These are phyloP conservation scores for Termitomyces eurrhizus DNA, from an alignment of 768 basidiomycete genomes.

Conservation along the genomic window DNA sequence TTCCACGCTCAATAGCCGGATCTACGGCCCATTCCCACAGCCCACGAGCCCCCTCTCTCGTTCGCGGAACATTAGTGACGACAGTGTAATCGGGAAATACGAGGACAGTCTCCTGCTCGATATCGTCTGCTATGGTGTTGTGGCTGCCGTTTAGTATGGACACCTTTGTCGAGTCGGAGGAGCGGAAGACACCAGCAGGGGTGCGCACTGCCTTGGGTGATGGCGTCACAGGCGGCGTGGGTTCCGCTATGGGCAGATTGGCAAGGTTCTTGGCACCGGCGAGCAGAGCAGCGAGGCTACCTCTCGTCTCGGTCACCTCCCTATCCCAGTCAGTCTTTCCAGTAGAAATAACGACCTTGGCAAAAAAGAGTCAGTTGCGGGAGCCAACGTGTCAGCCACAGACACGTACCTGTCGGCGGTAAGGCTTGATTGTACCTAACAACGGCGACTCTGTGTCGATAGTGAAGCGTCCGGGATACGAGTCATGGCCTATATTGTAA, in stretches of 20 bases:
- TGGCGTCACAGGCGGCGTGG: constrained; percentile 22
- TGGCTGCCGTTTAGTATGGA: constrained; percentile 86
- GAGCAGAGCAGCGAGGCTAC: constrained; percentile 67
- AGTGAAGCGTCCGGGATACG: constrained; percentile 68
- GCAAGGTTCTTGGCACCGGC: constrained; percentile 28
- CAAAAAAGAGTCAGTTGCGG: background rate
- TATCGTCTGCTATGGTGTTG: constrained; percentile 60
- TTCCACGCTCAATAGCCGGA: constrained; percentile 48
- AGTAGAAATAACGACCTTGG: constrained; percentile 82
- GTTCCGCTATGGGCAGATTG: constrained; percentile 22
- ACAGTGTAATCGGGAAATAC: constrained; percentile 92
- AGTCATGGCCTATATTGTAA: constrained; percentile 54
- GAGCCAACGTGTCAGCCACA: constrained; percentile 2
- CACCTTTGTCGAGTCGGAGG: constrained; percentile 50
- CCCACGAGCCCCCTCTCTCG: constrained; percentile 59
- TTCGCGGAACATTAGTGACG: constrained; percentile 65
- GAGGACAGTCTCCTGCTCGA: constrained; percentile 71
- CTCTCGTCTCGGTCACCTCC: constrained; percentile 69
- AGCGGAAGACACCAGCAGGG: constrained; percentile 54
- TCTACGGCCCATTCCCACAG: constrained; percentile 66
- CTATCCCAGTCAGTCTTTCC: constrained; percentile 86
- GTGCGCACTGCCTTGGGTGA: constrained; percentile 27
- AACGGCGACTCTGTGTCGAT: constrained; percentile 78
- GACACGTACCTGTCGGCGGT: constrained; percentile 65
- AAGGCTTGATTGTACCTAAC: constrained; percentile 84